Conservation (phyloP, 139 green algal species). For the Picochlorum sp. region DNA sequence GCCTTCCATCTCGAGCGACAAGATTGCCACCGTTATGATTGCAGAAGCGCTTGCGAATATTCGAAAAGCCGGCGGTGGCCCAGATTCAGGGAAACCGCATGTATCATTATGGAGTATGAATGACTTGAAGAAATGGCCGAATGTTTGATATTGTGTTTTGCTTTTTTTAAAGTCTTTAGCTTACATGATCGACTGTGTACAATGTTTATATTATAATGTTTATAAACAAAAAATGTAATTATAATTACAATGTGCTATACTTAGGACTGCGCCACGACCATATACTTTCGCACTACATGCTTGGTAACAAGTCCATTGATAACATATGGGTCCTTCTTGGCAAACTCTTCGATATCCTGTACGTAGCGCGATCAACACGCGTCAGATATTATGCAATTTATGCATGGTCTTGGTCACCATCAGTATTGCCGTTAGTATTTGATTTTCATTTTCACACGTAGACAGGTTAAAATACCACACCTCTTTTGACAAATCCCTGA, state of each 20-base stretch:
- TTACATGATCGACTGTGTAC: no score
- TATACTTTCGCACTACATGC: slow-evolving; percentile 30
- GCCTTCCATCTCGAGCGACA: not conserved
- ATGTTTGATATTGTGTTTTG: no score
- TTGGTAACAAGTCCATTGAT: slow-evolving; percentile 46
- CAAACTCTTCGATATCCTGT: slow-evolving; percentile 70
- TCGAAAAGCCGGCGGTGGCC: not conserved
- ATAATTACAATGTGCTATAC: not conserved
- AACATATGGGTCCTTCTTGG: slow-evolving; percentile 59
- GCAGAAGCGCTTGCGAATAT: not conserved
- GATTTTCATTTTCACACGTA: not conserved
- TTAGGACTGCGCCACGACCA: slow-evolving; percentile 9
- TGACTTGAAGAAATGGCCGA: no score
- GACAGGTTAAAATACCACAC: no score
- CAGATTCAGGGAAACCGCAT: not conserved
- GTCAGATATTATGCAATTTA: not conserved
- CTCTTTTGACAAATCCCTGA: slow-evolving; percentile 22
- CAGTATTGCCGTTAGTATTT: not conserved
- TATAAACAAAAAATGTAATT: no score
- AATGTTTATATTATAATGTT: no score
- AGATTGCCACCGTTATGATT: not conserved
- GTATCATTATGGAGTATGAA: slow-evolving; percentile 6
- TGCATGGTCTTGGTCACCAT: not conserved
- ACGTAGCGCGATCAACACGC: no score
- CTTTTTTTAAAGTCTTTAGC: no score